These are phyloP conservation scores for Dissophora ornata DNA, from an alignment of 192 early-diverging fungal species.

Conservation along the genomic window DNA sequence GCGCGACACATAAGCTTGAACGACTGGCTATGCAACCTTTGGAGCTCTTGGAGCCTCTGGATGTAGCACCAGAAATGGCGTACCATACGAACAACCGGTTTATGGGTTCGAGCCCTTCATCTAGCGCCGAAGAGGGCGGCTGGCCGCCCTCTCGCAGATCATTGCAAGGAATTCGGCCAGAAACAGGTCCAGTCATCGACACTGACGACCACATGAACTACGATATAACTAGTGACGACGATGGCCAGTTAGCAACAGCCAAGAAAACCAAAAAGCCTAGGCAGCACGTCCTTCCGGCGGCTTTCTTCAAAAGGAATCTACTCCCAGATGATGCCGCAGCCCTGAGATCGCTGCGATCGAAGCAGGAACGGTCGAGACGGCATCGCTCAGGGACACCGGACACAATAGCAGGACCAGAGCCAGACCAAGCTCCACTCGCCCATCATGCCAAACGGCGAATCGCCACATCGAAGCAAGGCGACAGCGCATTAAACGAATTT, in stretches of 20 bases:
- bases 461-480: constrained; percentile 7
- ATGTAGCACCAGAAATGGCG: not conserved
- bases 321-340: constrained; percentile 19
- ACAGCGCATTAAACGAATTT: constrained; percentile 9
- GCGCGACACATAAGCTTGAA: constrained; percentile 5
- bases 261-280: constrained; percentile 8
- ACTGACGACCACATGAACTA: too few species aligned
- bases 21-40: constrained; percentile 4
- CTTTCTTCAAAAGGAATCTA: constrained; percentile 23
- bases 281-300: constrained; percentile 32
- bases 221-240: not conserved
- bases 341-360: constrained; percentile 15
- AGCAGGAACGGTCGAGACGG: not conserved
- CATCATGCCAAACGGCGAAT: constrained; percentile 44
- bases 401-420: not conserved
- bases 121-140: not conserved
- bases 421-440: constrained; percentile 2
- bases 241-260: not conserved
- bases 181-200: not conserved
- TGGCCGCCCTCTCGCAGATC: not conserved
- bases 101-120: not conserved
- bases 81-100: not conserved
- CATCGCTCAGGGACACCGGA: not conserved
- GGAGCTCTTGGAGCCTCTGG: constrained; percentile 14
- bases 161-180: not conserved